Percentiles rank a stretch among this genome's conserved stretches.
Evolutionary conservation across 495 filamentous ascomycete genomes (phyloP).

Genomic region (Aspergillus funiculosus): DNA sequence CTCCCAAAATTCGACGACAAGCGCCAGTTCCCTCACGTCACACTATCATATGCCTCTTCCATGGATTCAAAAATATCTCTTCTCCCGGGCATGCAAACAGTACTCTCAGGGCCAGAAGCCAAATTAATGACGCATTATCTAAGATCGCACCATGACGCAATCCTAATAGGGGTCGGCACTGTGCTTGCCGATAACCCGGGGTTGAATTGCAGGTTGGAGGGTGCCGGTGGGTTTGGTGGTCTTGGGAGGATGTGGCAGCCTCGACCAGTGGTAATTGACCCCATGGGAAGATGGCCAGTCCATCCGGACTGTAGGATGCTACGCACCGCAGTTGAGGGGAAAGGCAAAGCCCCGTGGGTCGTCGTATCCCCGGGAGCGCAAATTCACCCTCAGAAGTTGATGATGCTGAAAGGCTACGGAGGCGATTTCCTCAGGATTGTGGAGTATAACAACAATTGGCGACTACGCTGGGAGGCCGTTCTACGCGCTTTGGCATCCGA

Average conservation of each 20-base stretch:
- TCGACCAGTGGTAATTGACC: slow-evolving; percentile 74
- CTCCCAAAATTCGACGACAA: slow-evolving; percentile 32
- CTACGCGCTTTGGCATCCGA: slow-evolving; percentile 50
- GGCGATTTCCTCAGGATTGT: slow-evolving; percentile 46
- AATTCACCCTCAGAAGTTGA: slow-evolving; percentile 40
- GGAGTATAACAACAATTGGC: slow-evolving; percentile 45
- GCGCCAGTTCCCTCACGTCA: slow-evolving; percentile 49
- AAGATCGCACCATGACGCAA: slow-evolving; percentile 73
- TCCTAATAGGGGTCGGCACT: slow-evolving; percentile 78
- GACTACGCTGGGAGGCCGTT: slow-evolving; percentile 57
- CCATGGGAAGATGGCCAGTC: slow-evolving; percentile 60
- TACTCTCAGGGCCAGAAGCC: slow-evolving; percentile 70
- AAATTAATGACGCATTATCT: slow-evolving; percentile 92
- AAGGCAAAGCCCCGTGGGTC: slow-evolving; percentile 67
- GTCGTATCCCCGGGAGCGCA: slow-evolving; percentile 50
- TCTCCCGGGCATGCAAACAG: slow-evolving; percentile 66
- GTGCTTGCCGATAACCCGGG: slow-evolving; percentile 79
- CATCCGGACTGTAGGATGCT: slow-evolving; percentile 55
- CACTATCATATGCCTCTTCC: slow-evolving; percentile 84
- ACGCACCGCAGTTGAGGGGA: slow-evolving; percentile 54
- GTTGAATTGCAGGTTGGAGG: slow-evolving; percentile 69
- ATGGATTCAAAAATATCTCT: slow-evolving; percentile 76
- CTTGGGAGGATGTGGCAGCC: slow-evolving; percentile 59
- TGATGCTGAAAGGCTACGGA: slow-evolving; percentile 45
- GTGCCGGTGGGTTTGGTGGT: slow-evolving; percentile 48